phyloP scores from a whole-genome alignment of 2,329 filamentous ascomycete genomes.

The Rhynchosporium graminicola region DNA sequence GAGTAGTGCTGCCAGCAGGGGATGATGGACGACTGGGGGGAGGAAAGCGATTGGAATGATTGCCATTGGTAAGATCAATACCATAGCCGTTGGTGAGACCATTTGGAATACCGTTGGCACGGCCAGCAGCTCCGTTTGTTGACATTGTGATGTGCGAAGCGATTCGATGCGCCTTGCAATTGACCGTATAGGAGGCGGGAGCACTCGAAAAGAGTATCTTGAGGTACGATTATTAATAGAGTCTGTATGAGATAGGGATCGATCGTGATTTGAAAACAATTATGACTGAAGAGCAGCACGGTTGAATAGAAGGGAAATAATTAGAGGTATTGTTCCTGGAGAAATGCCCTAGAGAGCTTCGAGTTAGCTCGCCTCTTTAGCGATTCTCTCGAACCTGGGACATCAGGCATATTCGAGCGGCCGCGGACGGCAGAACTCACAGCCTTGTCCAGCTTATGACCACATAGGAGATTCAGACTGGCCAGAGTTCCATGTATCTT shows the following conservation, averaged over 20 bases:
- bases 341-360: neutral
- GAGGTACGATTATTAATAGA: neutral
- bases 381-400: neutral
- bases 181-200: neutral
- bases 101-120: neutral
- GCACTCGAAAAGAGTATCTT: neutral
- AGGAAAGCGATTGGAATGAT: neutral
- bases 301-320: constrained; percentile 6
- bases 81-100: neutral
- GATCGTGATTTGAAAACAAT: neutral
- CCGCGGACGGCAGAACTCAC: neutral
- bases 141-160: neutral
- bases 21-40: neutral
- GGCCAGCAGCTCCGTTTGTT: neutral
- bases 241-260: neutral
- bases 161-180: neutral
- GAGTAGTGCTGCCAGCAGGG: neutral
- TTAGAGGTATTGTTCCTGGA: neutral
- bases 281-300: neutral
- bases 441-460: constrained; percentile 10
- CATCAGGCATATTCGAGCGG: neutral
- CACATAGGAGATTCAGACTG: constrained; percentile 8
- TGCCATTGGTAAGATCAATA: neutral
- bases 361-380: neutral
- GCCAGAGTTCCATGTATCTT: neutral